Evolutionary conservation across 2,329 filamentous ascomycete genomes (phyloP), one percentile per base, ranked within the genome.

Genomic region (Venturia effusa): DNA sequence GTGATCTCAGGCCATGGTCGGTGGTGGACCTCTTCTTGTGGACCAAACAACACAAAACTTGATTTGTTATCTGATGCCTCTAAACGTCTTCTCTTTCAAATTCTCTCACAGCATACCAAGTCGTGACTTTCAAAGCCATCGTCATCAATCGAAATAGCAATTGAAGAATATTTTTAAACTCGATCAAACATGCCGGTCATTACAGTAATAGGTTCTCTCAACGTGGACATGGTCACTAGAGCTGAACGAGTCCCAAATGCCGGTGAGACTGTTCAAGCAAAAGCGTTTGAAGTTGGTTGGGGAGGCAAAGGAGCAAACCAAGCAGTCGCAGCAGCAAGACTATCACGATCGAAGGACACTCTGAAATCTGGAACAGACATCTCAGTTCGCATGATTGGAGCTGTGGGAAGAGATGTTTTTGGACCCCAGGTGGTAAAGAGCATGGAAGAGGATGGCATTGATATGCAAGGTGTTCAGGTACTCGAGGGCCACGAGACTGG

Each of bases 291-390:
- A 71, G 90, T 88, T 41, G 92, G 89, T 54, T 87, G 89, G 37
- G 94, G 93, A 70, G 93, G 94, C 64, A 99, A 99, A 78, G 93
- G 93, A 67, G 92, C 92, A 66, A 97, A 97, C 79, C 93, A 97
- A 79, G 92, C 92, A 66, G 89, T 96, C 64, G 91, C 92, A 30
- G 92, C 88, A 76, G 89, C 88, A 61, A 89, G 93, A 67, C 84
- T 95, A 61, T 94, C 90, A 0, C 83, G 88, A 59, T 71, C 80
- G 34, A 79, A 78, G 2, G 68, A 71, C 62, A 54, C 69, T 7
- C 51, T 57, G 15, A 71, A 57, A 62, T 43, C 22, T 22, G n/a
- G 30, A 17, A 22, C 39, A 37, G 10, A 37, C 32, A 64, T 71
- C 72, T 19, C 61, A 65, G 79, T 81, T 27, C 72, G 74, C 27